Evolutionary conservation across 1,284 basidiomycete genomes (phyloP), one percentile per base, ranked within the genome.

Genomic region (Laetiporus sulphureus): DNA sequence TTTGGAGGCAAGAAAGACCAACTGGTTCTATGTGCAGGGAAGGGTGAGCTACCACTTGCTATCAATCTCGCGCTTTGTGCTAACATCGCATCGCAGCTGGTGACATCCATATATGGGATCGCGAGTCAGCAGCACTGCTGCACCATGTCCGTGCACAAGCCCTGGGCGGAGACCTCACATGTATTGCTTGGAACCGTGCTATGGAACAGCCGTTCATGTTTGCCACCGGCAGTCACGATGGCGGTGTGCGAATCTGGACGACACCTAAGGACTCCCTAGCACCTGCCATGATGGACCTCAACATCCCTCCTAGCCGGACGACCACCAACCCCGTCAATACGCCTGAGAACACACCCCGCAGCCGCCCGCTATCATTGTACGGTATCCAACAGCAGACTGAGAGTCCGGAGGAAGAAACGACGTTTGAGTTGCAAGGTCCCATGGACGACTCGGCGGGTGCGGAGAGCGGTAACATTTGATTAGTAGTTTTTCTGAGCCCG

Each of bases 21-120:
- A 51, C 67, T 88, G 38, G 77, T 89, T 11, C 64, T 89, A 10
- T 87, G 84, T 53, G 81, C 80, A 34, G 78, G 79, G 10, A 87
- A 89, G 74, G 70, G 86, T 79, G 38, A 44, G 57, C 46, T 10
- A 5, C 33, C 27, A 5, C 13, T 20, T 22, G 25, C 31, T 22
- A 29, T 22, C 4, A 15, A n/a, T n/a, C n/a, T n/a, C n/a, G n/a
- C 25, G 25, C 13, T 27, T 27, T 27, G 8, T 27, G 25, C 25
- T 27, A 27, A 27, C 7, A 3, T 24, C 2, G 11, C 4, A n/a
- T 2, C 36, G 21, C 42, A 87, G 85, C 72, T 47, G 85, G 86
- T 2, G 83, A 87, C 53, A 78, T 89, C 22, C 80, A 86, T 53
- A 83, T 89, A n/a, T 89, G 86, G 86, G 85, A 89, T 54, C 73